These are phyloP conservation scores for Trifolium fragiferum DNA, from an alignment of 306 rosid species.

Conservation along the genomic window DNA sequence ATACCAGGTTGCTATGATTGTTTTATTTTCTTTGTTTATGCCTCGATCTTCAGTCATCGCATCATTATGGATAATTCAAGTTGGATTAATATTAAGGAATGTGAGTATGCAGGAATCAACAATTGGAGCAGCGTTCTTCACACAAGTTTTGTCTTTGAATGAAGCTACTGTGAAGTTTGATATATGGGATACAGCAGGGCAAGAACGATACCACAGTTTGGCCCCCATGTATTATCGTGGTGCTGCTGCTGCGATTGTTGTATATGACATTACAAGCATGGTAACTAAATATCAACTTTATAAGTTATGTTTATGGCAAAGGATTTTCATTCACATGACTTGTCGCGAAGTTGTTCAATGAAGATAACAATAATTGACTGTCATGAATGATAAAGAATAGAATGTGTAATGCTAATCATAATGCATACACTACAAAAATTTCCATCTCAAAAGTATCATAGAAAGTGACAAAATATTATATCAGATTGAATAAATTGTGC, in stretches of 20 bases:
- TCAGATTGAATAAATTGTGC: constrained; percentile 23
- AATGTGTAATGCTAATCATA: background rate
- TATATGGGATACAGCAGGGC: constrained; percentile 98
- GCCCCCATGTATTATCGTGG: constrained; percentile 99
- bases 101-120: constrained; percentile 80
- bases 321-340: background rate
- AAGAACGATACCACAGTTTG: constrained; percentile 87
- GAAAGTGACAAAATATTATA: constrained; percentile 1
- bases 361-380: background rate
- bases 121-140: constrained; percentile 91
- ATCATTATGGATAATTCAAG: constrained; percentile 3
- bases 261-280: constrained; percentile 77
- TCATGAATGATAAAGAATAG: background rate
- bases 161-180: constrained; percentile 84
- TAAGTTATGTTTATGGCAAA: background rate
- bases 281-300: constrained; percentile 33
- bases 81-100: background rate
- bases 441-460: constrained; percentile 8
- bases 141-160: constrained; percentile 78
- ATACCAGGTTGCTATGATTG: constrained; percentile 61
- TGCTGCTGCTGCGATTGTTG: constrained; percentile 86
- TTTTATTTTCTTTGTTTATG: background rate
- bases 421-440: background rate
- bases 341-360: background rate
- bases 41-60: background rate